Percentiles rank a stretch among this genome's conserved stretches.
phyloP scores from a whole-genome alignment of 2,329 filamentous ascomycete species.

The Fusarium sp. region DNA sequence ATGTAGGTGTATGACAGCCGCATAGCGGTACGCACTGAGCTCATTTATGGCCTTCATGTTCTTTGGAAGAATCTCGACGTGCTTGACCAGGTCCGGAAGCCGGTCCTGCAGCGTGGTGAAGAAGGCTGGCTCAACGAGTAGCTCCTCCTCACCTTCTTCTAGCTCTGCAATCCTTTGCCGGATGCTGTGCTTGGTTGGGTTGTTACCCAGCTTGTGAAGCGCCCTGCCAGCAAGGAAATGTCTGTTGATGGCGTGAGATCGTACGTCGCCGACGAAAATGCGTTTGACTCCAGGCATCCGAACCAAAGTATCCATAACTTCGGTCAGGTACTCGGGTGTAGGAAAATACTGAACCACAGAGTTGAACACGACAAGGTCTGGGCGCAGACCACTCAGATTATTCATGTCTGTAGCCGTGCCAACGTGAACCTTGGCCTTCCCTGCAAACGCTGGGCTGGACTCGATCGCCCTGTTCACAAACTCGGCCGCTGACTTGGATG shows the following conservation, averaged over 20 bases:
- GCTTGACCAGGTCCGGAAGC: slow-evolving; percentile 26
- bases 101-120: slow-evolving; percentile 30
- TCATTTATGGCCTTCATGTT: slow-evolving; percentile 43
- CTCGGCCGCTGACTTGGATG: slow-evolving; percentile 30
- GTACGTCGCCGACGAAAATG: slow-evolving; percentile 34
- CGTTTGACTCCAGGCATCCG: not conserved
- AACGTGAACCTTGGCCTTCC: slow-evolving; percentile 33
- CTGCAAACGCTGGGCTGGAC: slow-evolving; percentile 16
- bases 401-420: slow-evolving; percentile 24
- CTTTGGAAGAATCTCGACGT: slow-evolving; percentile 45
- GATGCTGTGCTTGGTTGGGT: slow-evolving; percentile 9
- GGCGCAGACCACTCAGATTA: not conserved
- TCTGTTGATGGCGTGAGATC: slow-evolving; percentile 25
- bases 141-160: slow-evolving; percentile 27
- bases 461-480: slow-evolving; percentile 32
- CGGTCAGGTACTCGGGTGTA: slow-evolving; percentile 1
- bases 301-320: not conserved
- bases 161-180: slow-evolving; percentile 30
- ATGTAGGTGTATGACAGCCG: slow-evolving; percentile 33
- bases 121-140: slow-evolving; percentile 42
- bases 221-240: slow-evolving; percentile 29
- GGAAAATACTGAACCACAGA: slow-evolving; percentile 7
- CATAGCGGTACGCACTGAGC: slow-evolving; percentile 42
- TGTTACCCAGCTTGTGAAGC: slow-evolving; percentile 4
- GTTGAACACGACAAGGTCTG: slow-evolving; percentile 4